phyloP scores from a whole-genome alignment of 129 eudicot genomes.

The Flaveria sonorensis region DNA sequence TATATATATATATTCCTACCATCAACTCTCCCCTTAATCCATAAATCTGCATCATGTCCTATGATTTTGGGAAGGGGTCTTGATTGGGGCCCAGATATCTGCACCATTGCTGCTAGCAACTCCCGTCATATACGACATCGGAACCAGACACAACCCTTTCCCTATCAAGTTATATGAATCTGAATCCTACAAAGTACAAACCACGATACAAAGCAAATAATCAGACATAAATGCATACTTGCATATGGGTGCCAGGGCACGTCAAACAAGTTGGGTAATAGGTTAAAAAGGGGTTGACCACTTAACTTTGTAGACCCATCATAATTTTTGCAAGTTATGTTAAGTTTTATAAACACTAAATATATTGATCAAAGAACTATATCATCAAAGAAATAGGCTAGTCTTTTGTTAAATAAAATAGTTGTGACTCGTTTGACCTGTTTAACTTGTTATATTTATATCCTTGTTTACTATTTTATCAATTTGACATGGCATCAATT shows the following conservation, averaged over 20 bases:
- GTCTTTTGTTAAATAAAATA: not conserved
- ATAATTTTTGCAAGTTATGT: not conserved
- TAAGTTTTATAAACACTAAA: not conserved
- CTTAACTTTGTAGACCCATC: not conserved
- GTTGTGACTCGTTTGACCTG: not conserved
- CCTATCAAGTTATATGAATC: conserved; percentile 52
- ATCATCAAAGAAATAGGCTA: not conserved
- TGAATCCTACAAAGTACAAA: conserved; percentile 53
- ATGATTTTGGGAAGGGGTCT: conserved; percentile 46
- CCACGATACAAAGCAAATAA: conserved; percentile 1
- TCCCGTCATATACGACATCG: conserved; percentile 58
- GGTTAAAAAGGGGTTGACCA: not conserved
- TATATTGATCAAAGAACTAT: not conserved
- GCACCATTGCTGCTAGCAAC: conserved; percentile 88
- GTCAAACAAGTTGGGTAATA: not conserved
- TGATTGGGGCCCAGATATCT: conserved; percentile 96
- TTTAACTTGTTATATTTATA: not conserved
- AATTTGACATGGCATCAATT: not conserved
- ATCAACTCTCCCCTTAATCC: conserved; percentile 27
- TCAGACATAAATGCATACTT: not conserved
- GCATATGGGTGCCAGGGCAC: not conserved
- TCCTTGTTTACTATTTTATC: not conserved
- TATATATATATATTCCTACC: conserved; percentile 24
- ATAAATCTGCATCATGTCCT: conserved; percentile 29
- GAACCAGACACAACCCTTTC: conserved; percentile 86